Evolutionary conservation across 2,329 filamentous ascomycete genomes (phyloP).

Genomic region (Colletotrichum liaoningense): DNA sequence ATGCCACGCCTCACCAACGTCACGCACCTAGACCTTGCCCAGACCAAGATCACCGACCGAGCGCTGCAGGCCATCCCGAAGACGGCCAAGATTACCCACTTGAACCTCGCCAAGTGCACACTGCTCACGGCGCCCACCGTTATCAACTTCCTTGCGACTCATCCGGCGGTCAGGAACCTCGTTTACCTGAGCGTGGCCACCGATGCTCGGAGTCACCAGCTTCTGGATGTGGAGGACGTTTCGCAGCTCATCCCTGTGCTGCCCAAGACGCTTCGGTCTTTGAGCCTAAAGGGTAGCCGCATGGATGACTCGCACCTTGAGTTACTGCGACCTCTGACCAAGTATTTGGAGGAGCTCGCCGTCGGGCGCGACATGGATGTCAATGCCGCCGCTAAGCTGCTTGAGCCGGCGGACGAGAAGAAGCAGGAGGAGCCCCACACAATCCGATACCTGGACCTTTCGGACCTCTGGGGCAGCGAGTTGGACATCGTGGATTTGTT

Average conservation of each 20-base stretch:
- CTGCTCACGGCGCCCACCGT: conserved; percentile 74
- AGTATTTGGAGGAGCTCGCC: conserved; percentile 81
- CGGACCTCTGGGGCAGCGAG: conserved; percentile 73
- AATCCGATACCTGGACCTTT: conserved; percentile 82
- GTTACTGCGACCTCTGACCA: conserved; percentile 72
- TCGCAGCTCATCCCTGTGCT: conserved; percentile 73
- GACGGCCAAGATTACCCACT: conserved; percentile 79
- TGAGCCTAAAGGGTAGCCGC: conserved; percentile 81
- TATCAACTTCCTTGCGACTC: conserved; percentile 76
- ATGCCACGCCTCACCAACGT: conserved; percentile 76
- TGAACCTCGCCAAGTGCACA: conserved; percentile 83
- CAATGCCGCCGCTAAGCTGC: conserved; percentile 73
- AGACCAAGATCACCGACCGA: conserved; percentile 79
- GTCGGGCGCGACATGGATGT: conserved; percentile 76
- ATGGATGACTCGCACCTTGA: conserved; percentile 75
- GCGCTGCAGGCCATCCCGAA: conserved; percentile 77
- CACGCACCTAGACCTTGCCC: conserved; percentile 84
- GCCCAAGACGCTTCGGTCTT: conserved; percentile 74
- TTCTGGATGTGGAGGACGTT: conserved; percentile 75
- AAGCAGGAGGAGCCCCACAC: conserved; percentile 60
- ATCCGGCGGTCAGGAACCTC: conserved; percentile 75
- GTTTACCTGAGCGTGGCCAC: conserved; percentile 80
- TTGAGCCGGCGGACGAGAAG: conserved; percentile 60
- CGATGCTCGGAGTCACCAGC: conserved; percentile 77
- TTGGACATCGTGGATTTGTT: conserved; percentile 69